phyloP scores from a whole-genome alignment of 1,284 basidiomycete genomes.

The Sutorius eximius region DNA sequence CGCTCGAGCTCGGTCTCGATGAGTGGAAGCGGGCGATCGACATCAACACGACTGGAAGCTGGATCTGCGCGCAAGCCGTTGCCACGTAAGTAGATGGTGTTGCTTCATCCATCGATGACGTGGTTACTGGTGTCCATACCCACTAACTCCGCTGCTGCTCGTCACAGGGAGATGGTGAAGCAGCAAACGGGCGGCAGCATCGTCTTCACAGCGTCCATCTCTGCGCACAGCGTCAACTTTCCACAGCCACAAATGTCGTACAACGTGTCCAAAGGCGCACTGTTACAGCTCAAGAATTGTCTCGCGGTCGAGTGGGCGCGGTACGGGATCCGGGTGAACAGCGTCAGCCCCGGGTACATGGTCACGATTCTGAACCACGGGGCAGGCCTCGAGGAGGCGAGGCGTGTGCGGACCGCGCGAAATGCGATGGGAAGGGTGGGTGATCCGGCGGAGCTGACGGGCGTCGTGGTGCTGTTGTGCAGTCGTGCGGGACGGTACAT shows the following conservation, averaged over 20 bases:
- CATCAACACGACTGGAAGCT: slow-evolving; percentile 44
- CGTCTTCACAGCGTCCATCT: slow-evolving; percentile 44
- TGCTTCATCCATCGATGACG: background rate
- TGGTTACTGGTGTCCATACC: background rate
- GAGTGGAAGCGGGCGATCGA: slow-evolving; percentile 42
- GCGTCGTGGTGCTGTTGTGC: slow-evolving; percentile 41
- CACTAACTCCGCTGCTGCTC: background rate
- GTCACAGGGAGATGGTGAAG: slow-evolving; percentile 39
- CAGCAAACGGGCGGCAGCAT: slow-evolving; percentile 43
- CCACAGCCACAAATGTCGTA: slow-evolving; percentile 41
- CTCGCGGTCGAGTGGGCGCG: slow-evolving; percentile 43
- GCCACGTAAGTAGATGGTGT: slow-evolving; percentile 33
- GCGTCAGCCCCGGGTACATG: slow-evolving; percentile 46
- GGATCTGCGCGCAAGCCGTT: slow-evolving; percentile 43
- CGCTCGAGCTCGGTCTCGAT: slow-evolving; percentile 31
- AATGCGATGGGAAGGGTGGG: slow-evolving; percentile 47
- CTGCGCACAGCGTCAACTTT: slow-evolving; percentile 41
- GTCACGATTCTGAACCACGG: slow-evolving; percentile 43
- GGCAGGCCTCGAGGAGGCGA: slow-evolving; percentile 31
- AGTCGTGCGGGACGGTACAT: slow-evolving; percentile 45
- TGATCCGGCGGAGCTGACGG: slow-evolving; percentile 40
- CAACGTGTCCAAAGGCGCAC: slow-evolving; percentile 32
- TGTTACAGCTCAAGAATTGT: slow-evolving; percentile 24
- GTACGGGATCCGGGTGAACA: slow-evolving; percentile 45
- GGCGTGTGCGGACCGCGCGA: slow-evolving; percentile 37